Conservation (phyloP, 2,329 filamentous ascomycete species). For the Cordyceps cateniannulata region DNA sequence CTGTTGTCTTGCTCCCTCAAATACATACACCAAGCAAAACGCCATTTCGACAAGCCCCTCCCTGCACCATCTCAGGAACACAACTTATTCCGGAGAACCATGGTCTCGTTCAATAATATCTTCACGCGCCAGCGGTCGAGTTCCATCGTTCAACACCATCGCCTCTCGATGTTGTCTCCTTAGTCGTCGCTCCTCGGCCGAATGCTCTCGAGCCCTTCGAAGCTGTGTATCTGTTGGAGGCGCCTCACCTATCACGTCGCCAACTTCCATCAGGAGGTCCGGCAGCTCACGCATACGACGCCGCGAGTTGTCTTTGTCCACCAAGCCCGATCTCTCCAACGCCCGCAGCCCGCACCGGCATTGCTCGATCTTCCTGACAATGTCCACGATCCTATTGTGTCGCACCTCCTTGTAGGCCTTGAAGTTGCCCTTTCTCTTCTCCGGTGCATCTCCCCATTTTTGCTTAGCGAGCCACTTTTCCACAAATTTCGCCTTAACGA, state of each 20-base stretch:
- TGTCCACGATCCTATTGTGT: constrained; percentile 47
- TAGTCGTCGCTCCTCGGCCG: constrained; percentile 62
- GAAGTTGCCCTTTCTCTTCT: constrained; percentile 50
- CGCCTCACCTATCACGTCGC: constrained; percentile 21
- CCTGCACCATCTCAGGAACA: background rate
- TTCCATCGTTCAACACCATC: constrained; percentile 87
- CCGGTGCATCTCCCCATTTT: constrained; percentile 54
- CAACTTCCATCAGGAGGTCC: constrained; percentile 28
- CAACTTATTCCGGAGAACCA: constrained; percentile 28
- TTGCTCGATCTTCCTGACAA: constrained; percentile 41
- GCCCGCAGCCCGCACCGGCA: constrained; percentile 45
- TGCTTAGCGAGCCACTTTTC: constrained; percentile 70
- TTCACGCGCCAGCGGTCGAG: constrained; percentile 60
- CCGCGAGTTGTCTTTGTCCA: constrained; percentile 28
- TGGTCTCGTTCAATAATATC: constrained; percentile 71
- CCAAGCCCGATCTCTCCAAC: constrained; percentile 43
- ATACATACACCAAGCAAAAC: no score
- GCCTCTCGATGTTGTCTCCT: constrained; percentile 75
- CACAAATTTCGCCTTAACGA: constrained; percentile 59
- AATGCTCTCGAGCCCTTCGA: constrained; percentile 42
- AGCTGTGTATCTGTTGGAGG: constrained; percentile 22
- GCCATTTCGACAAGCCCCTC: no score
- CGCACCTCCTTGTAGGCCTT: constrained; percentile 41
- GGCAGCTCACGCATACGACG: constrained; percentile 24
- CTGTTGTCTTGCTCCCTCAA: background rate